Conservation (phyloP, 345 rosid genomes). For the Hibiscus syriacus region DNA sequence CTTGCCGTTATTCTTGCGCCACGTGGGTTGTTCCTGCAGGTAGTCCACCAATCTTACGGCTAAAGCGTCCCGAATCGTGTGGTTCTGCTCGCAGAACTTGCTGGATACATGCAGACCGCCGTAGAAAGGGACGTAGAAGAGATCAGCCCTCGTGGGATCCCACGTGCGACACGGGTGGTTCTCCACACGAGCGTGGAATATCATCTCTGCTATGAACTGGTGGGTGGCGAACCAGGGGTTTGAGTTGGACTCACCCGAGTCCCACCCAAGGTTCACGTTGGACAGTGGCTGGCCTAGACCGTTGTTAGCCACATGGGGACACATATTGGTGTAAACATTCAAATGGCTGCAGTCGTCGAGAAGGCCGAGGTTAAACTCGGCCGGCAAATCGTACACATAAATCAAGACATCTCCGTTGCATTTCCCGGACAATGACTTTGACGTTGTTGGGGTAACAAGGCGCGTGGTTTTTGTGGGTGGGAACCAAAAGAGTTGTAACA, state of each 20-base stretch:
- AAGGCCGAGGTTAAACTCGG: conserved; percentile 40
- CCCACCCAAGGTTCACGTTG: background rate
- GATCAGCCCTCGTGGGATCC: conserved; percentile 32
- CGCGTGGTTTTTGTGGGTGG: background rate
- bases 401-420: conserved; percentile 18
- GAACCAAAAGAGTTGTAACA: conserved; percentile 8
- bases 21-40: conserved; percentile 25
- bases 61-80: conserved; percentile 34
- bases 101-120: conserved; percentile 57
- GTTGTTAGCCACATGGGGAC: conserved; percentile 43
- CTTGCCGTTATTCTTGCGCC: conserved; percentile 30
- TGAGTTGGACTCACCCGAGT: background rate
- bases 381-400: conserved; percentile 39
- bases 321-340: conserved; percentile 45
- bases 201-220: conserved; percentile 57
- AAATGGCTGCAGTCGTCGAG: conserved; percentile 35
- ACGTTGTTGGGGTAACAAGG: background rate
- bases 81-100: conserved; percentile 34
- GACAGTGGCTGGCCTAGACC: conserved; percentile 46
- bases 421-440: background rate
- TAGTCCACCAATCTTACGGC: conserved; percentile 28
- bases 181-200: conserved; percentile 47
- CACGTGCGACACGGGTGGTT: conserved; percentile 48
- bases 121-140: conserved; percentile 54
- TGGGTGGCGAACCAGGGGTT: conserved; percentile 52